Conservation (phyloP, 164 flowering plant species). For the Nymphaea thermarum region DNA sequence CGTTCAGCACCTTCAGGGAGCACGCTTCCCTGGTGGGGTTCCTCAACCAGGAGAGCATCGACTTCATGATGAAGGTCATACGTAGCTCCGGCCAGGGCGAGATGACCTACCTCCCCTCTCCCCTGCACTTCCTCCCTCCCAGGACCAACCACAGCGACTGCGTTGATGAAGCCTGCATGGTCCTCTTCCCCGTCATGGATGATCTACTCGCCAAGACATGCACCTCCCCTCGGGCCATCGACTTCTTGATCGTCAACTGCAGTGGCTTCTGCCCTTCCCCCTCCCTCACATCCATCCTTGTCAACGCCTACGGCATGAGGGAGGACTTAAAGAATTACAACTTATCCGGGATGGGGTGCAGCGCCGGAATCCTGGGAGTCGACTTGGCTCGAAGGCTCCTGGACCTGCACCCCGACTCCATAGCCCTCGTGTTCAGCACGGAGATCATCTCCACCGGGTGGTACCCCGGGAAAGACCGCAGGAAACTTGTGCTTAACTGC, state of each 20-base stretch:
- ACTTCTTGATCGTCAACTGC: conserved; percentile 53
- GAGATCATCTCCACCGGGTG: conserved; percentile 63
- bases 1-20: conserved; percentile 40
- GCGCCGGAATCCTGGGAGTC: conserved; percentile 44
- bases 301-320: conserved; percentile 45
- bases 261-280: conserved; percentile 63
- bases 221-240: conserved; percentile 32
- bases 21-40: conserved; percentile 19
- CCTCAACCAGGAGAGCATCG: conserved; percentile 30
- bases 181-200: conserved; percentile 49
- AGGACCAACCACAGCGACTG: conserved; percentile 28
- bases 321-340: conserved; percentile 45
- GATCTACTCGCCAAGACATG: conserved; percentile 47
- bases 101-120: conserved; percentile 52
- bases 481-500: conserved; percentile 50
- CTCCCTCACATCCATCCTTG: conserved; percentile 45
- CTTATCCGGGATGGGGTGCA: conserved; percentile 80
- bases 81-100: conserved; percentile 45
- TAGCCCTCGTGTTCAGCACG: conserved; percentile 53
- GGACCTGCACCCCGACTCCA: conserved; percentile 19
- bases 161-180: conserved; percentile 41
- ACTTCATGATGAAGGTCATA: conserved; percentile 50
- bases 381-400: conserved; percentile 38
- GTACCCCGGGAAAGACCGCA: conserved; percentile 50
- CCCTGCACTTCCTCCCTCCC: conserved; percentile 55